Conservation (phyloP, 139 green algal species). For the Chlorokybus atmophyticus region DNA sequence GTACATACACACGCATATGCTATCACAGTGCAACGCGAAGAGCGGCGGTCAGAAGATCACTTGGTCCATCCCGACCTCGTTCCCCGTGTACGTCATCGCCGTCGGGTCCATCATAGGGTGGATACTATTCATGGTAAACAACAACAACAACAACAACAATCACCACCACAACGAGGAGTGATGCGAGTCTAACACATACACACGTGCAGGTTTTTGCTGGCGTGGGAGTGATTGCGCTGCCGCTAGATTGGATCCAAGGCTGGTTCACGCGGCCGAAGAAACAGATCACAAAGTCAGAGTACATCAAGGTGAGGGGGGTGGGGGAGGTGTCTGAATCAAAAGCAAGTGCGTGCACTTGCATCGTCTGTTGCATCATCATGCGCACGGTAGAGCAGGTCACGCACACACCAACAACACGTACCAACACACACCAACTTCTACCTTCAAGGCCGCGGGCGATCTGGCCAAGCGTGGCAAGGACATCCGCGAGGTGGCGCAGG, state of each 20-base stretch:
- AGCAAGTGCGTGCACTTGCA: too few species aligned
- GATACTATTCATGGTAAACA: slow-evolving; percentile 76
- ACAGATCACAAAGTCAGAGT: slow-evolving; percentile 71
- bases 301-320: slow-evolving; percentile 44
- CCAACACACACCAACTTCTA: too few species aligned
- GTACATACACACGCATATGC: too few species aligned
- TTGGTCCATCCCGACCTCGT: slow-evolving; percentile 56
- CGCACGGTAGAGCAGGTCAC: too few species aligned
- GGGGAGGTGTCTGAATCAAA: neutral
- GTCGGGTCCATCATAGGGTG: slow-evolving; percentile 73
- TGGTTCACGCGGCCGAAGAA: slow-evolving; percentile 46
- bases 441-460: slow-evolving; percentile 42
- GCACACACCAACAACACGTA: too few species aligned
- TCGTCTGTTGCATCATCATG: too few species aligned
- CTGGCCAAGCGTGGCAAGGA: slow-evolving; percentile 56
- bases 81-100: slow-evolving; percentile 81
- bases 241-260: slow-evolving; percentile 65
- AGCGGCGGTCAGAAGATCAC: slow-evolving; percentile 4
- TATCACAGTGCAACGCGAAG: slow-evolving; percentile 20
- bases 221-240: slow-evolving; percentile 70
- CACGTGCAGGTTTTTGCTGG: slow-evolving; percentile 61
- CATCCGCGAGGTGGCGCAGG: slow-evolving; percentile 46
- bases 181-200: too few species aligned
- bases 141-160: too few species aligned
- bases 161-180: too few species aligned